Evolutionary conservation across 192 early-diverging fungal genomes (phyloP), one percentile per base, ranked within the genome.

Genomic region (Spizellomyces sp.): DNA sequence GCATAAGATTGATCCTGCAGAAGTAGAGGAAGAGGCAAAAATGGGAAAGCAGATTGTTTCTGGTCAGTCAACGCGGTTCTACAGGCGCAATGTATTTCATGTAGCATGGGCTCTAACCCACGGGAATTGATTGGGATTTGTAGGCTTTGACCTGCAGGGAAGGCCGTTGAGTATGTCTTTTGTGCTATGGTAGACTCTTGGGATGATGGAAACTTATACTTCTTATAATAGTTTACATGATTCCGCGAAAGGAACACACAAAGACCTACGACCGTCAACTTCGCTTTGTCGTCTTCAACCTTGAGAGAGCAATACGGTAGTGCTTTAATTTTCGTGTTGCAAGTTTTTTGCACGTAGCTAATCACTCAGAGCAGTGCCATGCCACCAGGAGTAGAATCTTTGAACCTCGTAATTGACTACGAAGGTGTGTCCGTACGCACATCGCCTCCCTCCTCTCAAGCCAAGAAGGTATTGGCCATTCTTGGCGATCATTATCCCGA

Each of bases 401-500:
- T 98, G 17, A 80, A 80, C 12, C 82, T 98, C 60, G 78, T 95
- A 48, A 88, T 98, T 56, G 96, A 98, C 65, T 92, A 93, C 70
- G 85, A 89, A 8, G 85, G 89, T 22, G 76, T 95, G 6, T 85
- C 84, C 8, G 88, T 92, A 1, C 87, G 88, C 9, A 92, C 88
- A 45, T 86, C 94, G 67, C 70, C 80, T 17, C 81, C 84, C n/a
- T 50, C 80, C 9, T 68, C 61, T 17, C 71, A 81, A 12, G 59
- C 77, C 4, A 66, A 73, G 41, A 64, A 76, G 21, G 94, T 95
- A 67, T 79, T 96, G 61, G 75, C 93, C 52, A 87, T 93, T 19
- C 78, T 98, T 22, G 86, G 88, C 45, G 89, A 87, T 62, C 96
- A 98, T 82, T 98, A 96, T 66, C 95, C 95, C 6, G 96, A 98